Evolutionary conservation across 2,329 filamentous ascomycete species (phyloP).

Genomic region (Mariannaea sp.): DNA sequence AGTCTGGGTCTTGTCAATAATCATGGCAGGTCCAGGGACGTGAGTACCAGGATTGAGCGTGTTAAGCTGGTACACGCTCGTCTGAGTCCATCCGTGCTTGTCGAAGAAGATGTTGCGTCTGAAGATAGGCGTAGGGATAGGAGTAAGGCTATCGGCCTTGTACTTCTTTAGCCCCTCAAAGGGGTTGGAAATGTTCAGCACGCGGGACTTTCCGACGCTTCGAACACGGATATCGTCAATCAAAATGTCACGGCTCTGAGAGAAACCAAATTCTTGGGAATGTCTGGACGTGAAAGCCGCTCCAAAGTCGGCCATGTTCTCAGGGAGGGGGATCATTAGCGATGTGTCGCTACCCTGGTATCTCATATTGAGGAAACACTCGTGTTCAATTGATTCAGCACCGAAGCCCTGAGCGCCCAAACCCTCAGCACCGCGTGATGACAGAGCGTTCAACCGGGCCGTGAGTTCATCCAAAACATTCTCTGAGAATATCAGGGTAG

Average conservation of each 20-base stretch:
- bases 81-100: slow-evolving; percentile 35
- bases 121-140: slow-evolving; percentile 27
- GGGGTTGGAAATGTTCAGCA: slow-evolving; percentile 31
- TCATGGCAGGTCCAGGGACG: slow-evolving; percentile 65
- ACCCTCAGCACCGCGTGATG: slow-evolving; percentile 28
- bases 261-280: slow-evolving; percentile 49
- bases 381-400: slow-evolving; percentile 47
- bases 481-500: slow-evolving; percentile 37
- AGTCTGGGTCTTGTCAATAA: slow-evolving; percentile 75
- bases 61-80: slow-evolving; percentile 34
- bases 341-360: slow-evolving; percentile 51
- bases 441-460: slow-evolving; percentile 32
- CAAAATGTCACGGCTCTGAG: slow-evolving; percentile 45
- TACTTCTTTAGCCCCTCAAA: slow-evolving; percentile 34
- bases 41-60: slow-evolving; percentile 25
- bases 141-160: slow-evolving; percentile 3
- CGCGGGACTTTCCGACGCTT: slow-evolving; percentile 40
- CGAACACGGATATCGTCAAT: slow-evolving; percentile 51
- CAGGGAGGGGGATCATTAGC: slow-evolving; percentile 45
- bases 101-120: slow-evolving; percentile 35
- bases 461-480: slow-evolving; percentile 26
- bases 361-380: slow-evolving; percentile 51
- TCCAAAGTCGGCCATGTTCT: slow-evolving; percentile 38
- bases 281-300: slow-evolving; percentile 43
- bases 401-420: slow-evolving; percentile 45